phyloP scores from a whole-genome alignment of 1,284 basidiomycete genomes.

The Rhodotorula sp. region DNA sequence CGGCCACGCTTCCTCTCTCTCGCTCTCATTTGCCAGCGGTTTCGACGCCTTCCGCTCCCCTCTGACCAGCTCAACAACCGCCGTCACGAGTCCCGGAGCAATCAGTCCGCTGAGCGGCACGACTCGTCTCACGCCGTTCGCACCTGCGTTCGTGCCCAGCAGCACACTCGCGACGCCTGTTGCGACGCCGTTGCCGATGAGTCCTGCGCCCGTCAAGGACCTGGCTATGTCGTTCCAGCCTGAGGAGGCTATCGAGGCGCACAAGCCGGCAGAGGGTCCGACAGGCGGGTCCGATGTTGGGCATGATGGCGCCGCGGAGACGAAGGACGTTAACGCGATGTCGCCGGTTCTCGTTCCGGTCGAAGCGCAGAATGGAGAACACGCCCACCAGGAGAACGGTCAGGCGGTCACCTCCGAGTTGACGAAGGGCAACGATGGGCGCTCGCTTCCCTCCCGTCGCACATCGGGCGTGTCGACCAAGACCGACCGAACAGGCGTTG shows the following conservation, averaged over 20 bases:
- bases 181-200: background rate
- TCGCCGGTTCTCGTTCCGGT: background rate
- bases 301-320: background rate
- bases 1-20: slow-evolving; percentile 11
- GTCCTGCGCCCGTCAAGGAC: background rate
- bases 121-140: slow-evolving; percentile 7
- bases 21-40: slow-evolving; percentile 1
- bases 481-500: slow-evolving; percentile 24
- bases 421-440: background rate
- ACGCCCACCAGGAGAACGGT: background rate
- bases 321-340: background rate
- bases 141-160: slow-evolving; percentile 10
- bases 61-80: background rate
- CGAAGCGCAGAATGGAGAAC: background rate
- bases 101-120: background rate
- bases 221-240: background rate
- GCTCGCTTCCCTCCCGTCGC: background rate
- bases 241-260: background rate
- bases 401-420: background rate
- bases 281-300: background rate
- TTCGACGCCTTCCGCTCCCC: background rate
- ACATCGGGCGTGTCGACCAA: slow-evolving; percentile 12
- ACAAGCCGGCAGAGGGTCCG: background rate
- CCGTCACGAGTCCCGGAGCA: background rate
- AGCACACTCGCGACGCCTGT: background rate